Conservation (phyloP, 73 alveolate genomes). For the Vitrella brassicaformis region DNA sequence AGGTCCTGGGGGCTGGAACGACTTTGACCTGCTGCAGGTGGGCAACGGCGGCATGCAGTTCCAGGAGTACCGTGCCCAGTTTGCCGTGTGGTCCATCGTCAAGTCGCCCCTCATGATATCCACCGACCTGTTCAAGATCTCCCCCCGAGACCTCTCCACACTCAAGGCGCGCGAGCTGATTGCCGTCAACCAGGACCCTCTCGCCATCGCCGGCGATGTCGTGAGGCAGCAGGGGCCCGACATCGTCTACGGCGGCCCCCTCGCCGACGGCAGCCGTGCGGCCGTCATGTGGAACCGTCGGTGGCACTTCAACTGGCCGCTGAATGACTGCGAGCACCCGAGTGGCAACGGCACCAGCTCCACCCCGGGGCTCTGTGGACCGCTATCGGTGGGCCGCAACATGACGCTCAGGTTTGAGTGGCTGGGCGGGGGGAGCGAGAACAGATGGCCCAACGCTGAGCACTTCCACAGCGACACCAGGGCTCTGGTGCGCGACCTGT, state of each 20-base stretch:
- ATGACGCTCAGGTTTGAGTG: too few species aligned
- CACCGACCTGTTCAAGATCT: slow-evolving; percentile 40
- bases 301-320: too few species aligned
- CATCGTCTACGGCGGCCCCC: background rate
- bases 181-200: slow-evolving; percentile 80
- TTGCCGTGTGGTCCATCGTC: slow-evolving; percentile 89
- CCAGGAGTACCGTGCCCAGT: slow-evolving; percentile 79
- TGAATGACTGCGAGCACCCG: too few species aligned
- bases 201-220: slow-evolving; percentile 69
- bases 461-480: too few species aligned
- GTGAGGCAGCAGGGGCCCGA: background rate
- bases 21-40: slow-evolving; percentile 94
- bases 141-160: slow-evolving; percentile 2
- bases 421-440: too few species aligned
- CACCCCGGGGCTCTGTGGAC: too few species aligned
- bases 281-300: background rate
- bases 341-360: too few species aligned
- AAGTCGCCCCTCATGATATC: slow-evolving; percentile 90
- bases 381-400: too few species aligned
- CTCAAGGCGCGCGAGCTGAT: slow-evolving; percentile 54
- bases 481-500: too few species aligned
- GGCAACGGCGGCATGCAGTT: slow-evolving; percentile 43
- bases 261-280: background rate
- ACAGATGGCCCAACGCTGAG: too few species aligned
- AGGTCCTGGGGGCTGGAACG: slow-evolving; percentile 89